Percentiles rank a stretch among this genome's conserved stretches.
Conservation (phyloP, 345 rosid genomes). For the Triadica sebifera region DNA sequence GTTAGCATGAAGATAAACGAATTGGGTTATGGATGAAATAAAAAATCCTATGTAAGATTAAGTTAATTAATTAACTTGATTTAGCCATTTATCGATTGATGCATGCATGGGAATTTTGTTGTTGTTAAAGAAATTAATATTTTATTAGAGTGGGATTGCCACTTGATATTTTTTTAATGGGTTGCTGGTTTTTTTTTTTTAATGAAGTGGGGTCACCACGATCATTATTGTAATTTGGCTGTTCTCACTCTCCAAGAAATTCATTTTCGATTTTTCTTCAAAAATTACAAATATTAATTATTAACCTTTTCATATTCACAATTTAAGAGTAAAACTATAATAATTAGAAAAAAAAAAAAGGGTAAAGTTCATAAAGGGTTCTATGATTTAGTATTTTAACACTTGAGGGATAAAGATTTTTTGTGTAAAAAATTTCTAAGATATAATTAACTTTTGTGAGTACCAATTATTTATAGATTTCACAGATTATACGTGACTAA, state of each 20-base stretch:
- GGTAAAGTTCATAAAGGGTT: too few species aligned
- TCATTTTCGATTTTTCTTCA: neutral
- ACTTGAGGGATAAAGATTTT: too few species aligned
- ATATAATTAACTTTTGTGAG: too few species aligned
- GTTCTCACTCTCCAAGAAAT: slow-evolving; percentile 17
- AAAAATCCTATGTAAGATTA: neutral
- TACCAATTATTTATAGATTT: too few species aligned
- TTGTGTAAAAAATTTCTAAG: too few species aligned
- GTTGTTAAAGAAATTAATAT: slow-evolving; percentile 4
- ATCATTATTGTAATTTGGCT: slow-evolving; percentile 22
- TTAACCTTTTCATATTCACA: too few species aligned
- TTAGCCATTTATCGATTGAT: neutral
- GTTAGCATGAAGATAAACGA: slow-evolving; percentile 21
- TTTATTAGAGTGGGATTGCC: slow-evolving; percentile 38
- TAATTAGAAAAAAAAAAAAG: too few species aligned
- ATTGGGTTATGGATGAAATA: neutral
- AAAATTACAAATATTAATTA: neutral
- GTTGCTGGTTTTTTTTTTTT: slow-evolving; percentile 14
- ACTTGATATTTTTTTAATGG: slow-evolving; percentile 8
- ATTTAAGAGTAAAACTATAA: too few species aligned
- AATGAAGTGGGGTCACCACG: slow-evolving; percentile 17
- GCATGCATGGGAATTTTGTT: neutral
- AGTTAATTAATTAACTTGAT: too few species aligned
- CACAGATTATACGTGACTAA: too few species aligned
- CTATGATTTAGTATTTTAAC: too few species aligned